Evolutionary conservation across 352 stramenopile genomes (phyloP).

Genomic region (Pythium volutum): DNA sequence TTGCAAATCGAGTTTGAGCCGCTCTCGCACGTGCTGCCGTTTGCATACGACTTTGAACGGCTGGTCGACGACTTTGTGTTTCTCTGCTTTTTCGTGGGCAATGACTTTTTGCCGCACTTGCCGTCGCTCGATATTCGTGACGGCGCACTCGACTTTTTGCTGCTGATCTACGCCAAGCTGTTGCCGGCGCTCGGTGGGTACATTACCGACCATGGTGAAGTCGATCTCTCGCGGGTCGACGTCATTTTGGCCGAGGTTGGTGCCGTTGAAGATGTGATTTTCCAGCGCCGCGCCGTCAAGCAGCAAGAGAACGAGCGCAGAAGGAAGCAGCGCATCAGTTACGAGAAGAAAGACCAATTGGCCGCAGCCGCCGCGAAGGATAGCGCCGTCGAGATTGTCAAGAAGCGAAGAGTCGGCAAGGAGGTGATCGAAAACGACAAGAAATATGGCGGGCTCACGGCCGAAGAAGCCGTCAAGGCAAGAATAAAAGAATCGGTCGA

Average conservation of each 20-base stretch:
- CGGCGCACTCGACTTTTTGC: conserved; percentile 97
- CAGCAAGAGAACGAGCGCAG: conserved; percentile 79
- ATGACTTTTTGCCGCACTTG: conserved; percentile 99
- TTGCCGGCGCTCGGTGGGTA: conserved; percentile 90
- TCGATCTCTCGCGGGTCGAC: conserved; percentile 94
- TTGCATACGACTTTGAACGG: conserved; percentile 96
- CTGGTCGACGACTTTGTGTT: conserved; percentile 99
- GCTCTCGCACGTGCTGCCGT: conserved; percentile 76
- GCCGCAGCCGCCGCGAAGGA: conserved; percentile 54
- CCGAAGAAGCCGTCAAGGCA: conserved; percentile 73
- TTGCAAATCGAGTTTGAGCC: conserved; percentile 92
- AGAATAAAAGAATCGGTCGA: conserved; percentile 78
- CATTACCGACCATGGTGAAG: conserved; percentile 92
- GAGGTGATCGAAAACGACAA: conserved; percentile 61
- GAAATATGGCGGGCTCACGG: conserved; percentile 63
- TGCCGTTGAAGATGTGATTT: conserved; percentile 96
- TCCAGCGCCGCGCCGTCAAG: conserved; percentile 79
- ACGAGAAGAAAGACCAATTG: conserved; percentile 76
- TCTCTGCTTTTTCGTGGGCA: conserved; percentile 99
- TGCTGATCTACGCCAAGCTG: conserved; percentile 95
- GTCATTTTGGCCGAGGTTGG: conserved; percentile 96
- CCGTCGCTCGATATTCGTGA: conserved; percentile 98
- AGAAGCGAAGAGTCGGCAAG: conserved; percentile 71
- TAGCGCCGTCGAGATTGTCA: conserved; percentile 74
- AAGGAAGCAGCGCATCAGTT: conserved; percentile 58